Evolutionary conservation across 83 land plant species (phyloP).

Genomic region (Diphasiastrum complanatum): DNA sequence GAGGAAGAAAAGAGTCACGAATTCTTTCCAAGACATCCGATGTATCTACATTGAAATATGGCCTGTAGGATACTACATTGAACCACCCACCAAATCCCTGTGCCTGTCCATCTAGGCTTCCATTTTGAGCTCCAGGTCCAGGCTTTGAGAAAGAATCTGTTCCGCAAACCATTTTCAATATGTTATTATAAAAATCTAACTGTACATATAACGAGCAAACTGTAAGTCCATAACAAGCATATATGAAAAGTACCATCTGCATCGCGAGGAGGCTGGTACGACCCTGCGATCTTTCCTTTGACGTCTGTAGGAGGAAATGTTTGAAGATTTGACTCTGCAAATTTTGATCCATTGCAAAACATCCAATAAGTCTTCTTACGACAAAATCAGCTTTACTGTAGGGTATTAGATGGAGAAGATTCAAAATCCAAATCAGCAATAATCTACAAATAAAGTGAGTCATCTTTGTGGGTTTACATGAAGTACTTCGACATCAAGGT

Average conservation of each 20-base stretch:
- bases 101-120: slow-evolving; percentile 29
- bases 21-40: slow-evolving; percentile 88
- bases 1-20: slow-evolving; percentile 80
- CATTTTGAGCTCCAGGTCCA: slow-evolving; percentile 46
- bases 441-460: no score
- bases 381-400: no score
- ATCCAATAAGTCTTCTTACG: no score
- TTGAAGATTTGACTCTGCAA: slow-evolving; percentile 73
- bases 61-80: slow-evolving; percentile 62
- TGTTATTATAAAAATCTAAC: slow-evolving; percentile 3
- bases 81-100: slow-evolving; percentile 66
- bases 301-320: slow-evolving; percentile 74
- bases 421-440: no score
- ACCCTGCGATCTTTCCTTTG: slow-evolving; percentile 70
- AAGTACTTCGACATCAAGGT: no score
- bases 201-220: background rate
- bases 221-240: background rate
- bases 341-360: no score
- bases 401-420: no score
- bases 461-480: no score
- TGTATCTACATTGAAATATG: slow-evolving; percentile 97
- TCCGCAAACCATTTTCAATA: no score
- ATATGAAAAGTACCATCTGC: slow-evolving; percentile 62
- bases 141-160: slow-evolving; percentile 93
- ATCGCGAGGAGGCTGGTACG: slow-evolving; percentile 70